Conservation (phyloP, 2,329 filamentous ascomycete species). For the Penicillium corylophilum region DNA sequence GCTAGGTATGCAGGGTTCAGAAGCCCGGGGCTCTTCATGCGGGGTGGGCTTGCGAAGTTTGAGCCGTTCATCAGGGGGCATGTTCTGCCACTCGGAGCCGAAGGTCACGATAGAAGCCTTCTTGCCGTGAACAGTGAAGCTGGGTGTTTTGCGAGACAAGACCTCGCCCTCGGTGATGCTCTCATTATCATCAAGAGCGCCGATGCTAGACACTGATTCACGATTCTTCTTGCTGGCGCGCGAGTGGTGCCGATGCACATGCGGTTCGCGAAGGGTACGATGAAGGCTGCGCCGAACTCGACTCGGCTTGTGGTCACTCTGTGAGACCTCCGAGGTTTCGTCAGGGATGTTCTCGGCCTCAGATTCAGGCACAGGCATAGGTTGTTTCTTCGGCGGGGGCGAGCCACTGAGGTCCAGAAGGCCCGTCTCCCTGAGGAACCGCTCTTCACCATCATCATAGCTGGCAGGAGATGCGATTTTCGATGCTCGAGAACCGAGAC, state of each 20-base stretch:
- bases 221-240: slow-evolving; percentile 70
- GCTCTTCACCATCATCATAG: slow-evolving; percentile 66
- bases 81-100: slow-evolving; percentile 80
- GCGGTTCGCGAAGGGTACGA: slow-evolving; percentile 78
- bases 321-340: slow-evolving; percentile 36
- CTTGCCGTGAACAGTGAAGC: slow-evolving; percentile 95
- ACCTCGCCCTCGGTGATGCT: slow-evolving; percentile 59
- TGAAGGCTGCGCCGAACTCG: slow-evolving; percentile 83
- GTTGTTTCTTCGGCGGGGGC: slow-evolving; percentile 43
- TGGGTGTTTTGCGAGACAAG: slow-evolving; percentile 75
- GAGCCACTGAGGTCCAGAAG: slow-evolving; percentile 54
- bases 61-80: slow-evolving; percentile 71
- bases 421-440: slow-evolving; percentile 66
- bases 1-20: slow-evolving; percentile 31
- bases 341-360: slow-evolving; percentile 45
- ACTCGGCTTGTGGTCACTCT: slow-evolving; percentile 55
- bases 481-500: slow-evolving; percentile 35
- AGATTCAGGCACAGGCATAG: slow-evolving; percentile 41
- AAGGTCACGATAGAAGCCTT: slow-evolving; percentile 98
- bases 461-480: slow-evolving; percentile 36
- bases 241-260: slow-evolving; percentile 61
- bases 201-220: slow-evolving; percentile 64
- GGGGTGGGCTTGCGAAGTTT: slow-evolving; percentile 57
- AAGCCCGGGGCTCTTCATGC: slow-evolving; percentile 38
- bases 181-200: slow-evolving; percentile 52